phyloP scores from a whole-genome alignment of 352 stramenopile species.

The Phytophthora ramorum region DNA sequence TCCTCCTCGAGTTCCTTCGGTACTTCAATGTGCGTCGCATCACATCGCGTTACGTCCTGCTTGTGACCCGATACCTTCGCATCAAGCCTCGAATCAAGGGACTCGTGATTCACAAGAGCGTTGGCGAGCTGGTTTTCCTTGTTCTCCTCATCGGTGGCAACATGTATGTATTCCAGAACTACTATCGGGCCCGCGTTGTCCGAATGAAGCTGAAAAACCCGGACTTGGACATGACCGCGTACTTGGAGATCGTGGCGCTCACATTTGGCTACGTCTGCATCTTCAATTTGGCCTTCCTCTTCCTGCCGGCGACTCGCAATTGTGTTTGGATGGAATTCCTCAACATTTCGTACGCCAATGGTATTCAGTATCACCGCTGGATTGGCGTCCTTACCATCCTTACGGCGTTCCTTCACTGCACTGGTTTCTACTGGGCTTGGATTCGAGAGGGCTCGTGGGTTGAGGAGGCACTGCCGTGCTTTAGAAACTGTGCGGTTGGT shows the following conservation, averaged over 20 bases:
- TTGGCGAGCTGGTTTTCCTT: slow-evolving; percentile 39
- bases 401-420: slow-evolving; percentile 34
- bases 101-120: slow-evolving; percentile 46
- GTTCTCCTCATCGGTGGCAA: slow-evolving; percentile 35
- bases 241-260: slow-evolving; percentile 28
- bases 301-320: slow-evolving; percentile 44
- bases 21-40: slow-evolving; percentile 42
- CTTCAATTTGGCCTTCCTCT: slow-evolving; percentile 54
- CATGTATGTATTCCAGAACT: slow-evolving; percentile 35
- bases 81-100: slow-evolving; percentile 40
- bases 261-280: slow-evolving; percentile 39
- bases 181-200: neutral
- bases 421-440: slow-evolving; percentile 35
- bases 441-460: slow-evolving; percentile 26
- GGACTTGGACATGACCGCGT: slow-evolving; percentile 20
- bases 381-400: slow-evolving; percentile 37
- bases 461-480: slow-evolving; percentile 38
- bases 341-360: slow-evolving; percentile 52
- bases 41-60: slow-evolving; percentile 30
- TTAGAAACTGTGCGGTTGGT: slow-evolving; percentile 36
- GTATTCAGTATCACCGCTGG: slow-evolving; percentile 51
- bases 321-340: slow-evolving; percentile 57
- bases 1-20: slow-evolving; percentile 50
- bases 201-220: neutral
- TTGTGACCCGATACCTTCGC: slow-evolving; percentile 37